Base-by-base conservation (phyloP, 129 eudicot genomes). In the Chrysanthemum seticuspe region DNA sequence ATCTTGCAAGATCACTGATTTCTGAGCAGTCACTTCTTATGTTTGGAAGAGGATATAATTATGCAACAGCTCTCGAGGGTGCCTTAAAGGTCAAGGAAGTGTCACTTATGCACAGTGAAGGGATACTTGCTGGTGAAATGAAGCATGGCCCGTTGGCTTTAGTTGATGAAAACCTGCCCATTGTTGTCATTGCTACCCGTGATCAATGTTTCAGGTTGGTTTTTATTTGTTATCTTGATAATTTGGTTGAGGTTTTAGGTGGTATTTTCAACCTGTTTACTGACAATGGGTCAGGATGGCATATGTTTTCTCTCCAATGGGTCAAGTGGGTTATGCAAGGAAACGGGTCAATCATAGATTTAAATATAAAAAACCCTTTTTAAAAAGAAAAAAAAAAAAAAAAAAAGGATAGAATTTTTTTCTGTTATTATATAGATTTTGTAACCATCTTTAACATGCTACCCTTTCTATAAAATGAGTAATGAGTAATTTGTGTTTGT, bases 121-220 rank as follows among this genome's bases (percentile, higher is more conserved):
- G 97, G 53, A 94, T 94, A 75, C 96, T 94, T 83, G 97, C 98
- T 13, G 98, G 98, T 21, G 98, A 94, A 85, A 94, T 94, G 98
- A 94, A 94, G 73, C 98, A 94, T 77, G 98, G 98, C 10, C 97
- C 98, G 0, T 60, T 94, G 71, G 98, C 98, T 70, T 84, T 94
- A 64, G 97, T 94, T 10, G 98, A 94, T 74, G 96, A 94, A 77
- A 86, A 80, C 75, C 97, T 94, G 62, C 98, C 97, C 19, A 90
- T 94, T 58, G 80, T 94, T 71, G 98, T 94, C 65, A 84, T 94
- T 76, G 98, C 98, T 49, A 94, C 97, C 59, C 97, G 88, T 72
- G 98, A 93, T 80, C 84, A 78, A 71, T 87, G 97, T 76, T 93
- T 89, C 96, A 87, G 92, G 98, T 92, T 31, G 80, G 49, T 56